Evolutionary conservation across 306 rosid genomes (phyloP).

Genomic region (Inga leiocalycina): DNA sequence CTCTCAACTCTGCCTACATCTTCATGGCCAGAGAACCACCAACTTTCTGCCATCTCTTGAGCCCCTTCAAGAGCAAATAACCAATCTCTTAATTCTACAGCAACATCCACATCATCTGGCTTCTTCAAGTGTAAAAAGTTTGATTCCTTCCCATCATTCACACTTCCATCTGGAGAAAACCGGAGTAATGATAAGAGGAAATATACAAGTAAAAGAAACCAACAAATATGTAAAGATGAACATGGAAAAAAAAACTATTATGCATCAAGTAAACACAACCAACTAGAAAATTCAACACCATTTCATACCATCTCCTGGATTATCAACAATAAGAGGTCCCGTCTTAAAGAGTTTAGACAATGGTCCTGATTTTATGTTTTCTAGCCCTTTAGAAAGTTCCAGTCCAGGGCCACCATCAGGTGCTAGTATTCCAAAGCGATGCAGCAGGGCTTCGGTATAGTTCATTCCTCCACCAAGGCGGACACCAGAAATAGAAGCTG

Average conservation of each 20-base stretch:
- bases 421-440: slow-evolving; percentile 85
- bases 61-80: slow-evolving; percentile 93
- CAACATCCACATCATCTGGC: slow-evolving; percentile 75
- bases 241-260: background rate
- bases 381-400: slow-evolving; percentile 70
- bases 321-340: slow-evolving; percentile 44
- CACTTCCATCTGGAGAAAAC: slow-evolving; percentile 47
- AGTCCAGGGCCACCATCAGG: slow-evolving; percentile 93
- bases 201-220: slow-evolving; percentile 1
- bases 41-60: slow-evolving; percentile 68
- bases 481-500: slow-evolving; percentile 82
- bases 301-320: slow-evolving; percentile 61
- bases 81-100: slow-evolving; percentile 81
- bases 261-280: slow-evolving; percentile 26
- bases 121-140: slow-evolving; percentile 56
- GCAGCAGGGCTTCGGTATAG: slow-evolving; percentile 84
- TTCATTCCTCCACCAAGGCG: slow-evolving; percentile 97
- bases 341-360: slow-evolving; percentile 69
- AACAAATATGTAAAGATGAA: slow-evolving; percentile 6
- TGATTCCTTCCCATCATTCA: slow-evolving; percentile 56
- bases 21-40: slow-evolving; percentile 63
- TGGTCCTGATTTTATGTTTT: slow-evolving; percentile 77
- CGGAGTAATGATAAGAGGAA: background rate
- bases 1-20: slow-evolving; percentile 70
- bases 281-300: slow-evolving; percentile 19